Base-by-base conservation (phyloP, 306 rosid species). In the Heteromeles arbutifolia region DNA sequence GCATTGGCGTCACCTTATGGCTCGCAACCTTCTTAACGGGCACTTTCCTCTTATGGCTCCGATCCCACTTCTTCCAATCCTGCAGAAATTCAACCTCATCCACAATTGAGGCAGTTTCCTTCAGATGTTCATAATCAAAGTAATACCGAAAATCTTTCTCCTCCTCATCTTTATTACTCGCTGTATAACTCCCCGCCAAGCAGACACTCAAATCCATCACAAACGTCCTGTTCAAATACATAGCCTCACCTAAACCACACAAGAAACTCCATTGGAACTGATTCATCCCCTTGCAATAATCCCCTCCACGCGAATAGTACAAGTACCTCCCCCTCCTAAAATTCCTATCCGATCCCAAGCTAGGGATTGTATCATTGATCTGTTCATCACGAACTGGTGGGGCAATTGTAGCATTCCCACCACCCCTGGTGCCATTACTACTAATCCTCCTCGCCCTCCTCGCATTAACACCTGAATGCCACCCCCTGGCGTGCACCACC, bases 241-340 rank as follows among this genome's bases (percentile, higher is more conserved):
- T 89, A 41, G 99, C 98, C 82, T 96, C 99, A 28, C 99, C 99
- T 76, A 96, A 84, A 14, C 98, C 98, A 77, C 99, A 96, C 91
- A 96, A 87, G 85, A 92, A 90, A 79, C 99, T 96, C 99, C 99
- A 96, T 81, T 92, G 21, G 78, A 82, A 90, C 44, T 96, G 99
- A 71, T 96, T 96, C 99, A 96, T 96, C 56, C 98, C 99, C 74
- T 96, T 96, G 77, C 99, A 96, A 64, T 96, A 92, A 77, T 92
- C 99, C 74, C 99, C 99, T 58, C 99, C 99, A 18, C 98, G 78
- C 1, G 99, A 90, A 56, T 96, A 96, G 83, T 96, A 96, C 96
- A 96, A 86, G 75, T 96, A 96, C 83, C 62, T 96, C 11, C 97
- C 99, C 82, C 79, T 92, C 86, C 96, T 86, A 59, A 96, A 92